phyloP scores from a whole-genome alignment of 2,329 filamentous ascomycete genomes.

The Fusarium sp. region DNA sequence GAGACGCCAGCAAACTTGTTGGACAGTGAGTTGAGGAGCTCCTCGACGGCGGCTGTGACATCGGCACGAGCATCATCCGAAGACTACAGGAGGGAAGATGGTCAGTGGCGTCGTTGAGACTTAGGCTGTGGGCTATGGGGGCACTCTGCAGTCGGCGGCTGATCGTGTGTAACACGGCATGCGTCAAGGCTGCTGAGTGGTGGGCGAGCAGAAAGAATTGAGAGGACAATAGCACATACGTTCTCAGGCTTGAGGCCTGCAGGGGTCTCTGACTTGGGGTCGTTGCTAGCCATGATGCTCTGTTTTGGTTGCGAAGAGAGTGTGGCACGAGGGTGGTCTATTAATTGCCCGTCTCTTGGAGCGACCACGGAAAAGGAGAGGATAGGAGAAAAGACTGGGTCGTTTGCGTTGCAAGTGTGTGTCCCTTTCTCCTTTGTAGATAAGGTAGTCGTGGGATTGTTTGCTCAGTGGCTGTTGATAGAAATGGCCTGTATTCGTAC shows the following conservation, averaged over 20 bases:
- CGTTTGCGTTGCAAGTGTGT: slow-evolving; percentile 1
- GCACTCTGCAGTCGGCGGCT: slow-evolving; percentile 4
- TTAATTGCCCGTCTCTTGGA: neutral
- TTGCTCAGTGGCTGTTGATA: slow-evolving; percentile 19
- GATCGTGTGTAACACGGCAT: slow-evolving; percentile 6
- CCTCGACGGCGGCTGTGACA: slow-evolving; percentile 83
- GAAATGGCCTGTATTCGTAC: slow-evolving; percentile 30
- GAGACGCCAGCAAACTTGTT: slow-evolving; percentile 88
- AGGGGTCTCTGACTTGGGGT: slow-evolving; percentile 45
- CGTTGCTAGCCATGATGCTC: slow-evolving; percentile 51
- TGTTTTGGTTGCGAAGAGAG: neutral
- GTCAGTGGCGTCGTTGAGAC: slow-evolving; percentile 28
- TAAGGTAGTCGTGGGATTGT: slow-evolving; percentile 8
- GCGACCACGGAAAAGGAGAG: neutral
- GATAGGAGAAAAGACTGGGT: neutral
- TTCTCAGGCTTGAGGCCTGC: slow-evolving; percentile 46
- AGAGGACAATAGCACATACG: slow-evolving; percentile 43
- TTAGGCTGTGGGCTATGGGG: neutral
- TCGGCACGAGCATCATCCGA: slow-evolving; percentile 67
- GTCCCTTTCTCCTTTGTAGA: neutral
- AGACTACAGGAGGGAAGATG: slow-evolving; percentile 40
- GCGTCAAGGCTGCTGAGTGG: neutral
- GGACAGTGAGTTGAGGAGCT: slow-evolving; percentile 84
- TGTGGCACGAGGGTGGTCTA: neutral
- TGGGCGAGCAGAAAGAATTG: neutral